Conservation (phyloP, 345 rosid genomes). For the Eutrema japonicum region DNA sequence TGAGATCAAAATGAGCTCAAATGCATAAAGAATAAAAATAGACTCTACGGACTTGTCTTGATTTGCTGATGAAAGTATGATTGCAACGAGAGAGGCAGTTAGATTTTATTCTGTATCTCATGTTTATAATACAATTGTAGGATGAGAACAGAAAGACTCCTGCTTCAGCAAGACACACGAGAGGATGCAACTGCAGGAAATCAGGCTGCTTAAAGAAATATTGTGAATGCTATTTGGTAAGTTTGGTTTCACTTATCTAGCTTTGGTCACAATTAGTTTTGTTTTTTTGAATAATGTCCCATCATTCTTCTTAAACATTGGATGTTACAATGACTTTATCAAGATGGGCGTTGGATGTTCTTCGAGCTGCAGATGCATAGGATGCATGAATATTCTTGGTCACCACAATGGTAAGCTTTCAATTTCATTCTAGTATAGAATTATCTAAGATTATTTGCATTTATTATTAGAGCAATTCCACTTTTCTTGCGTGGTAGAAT, state of each 20-base stretch:
- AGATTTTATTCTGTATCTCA: background rate
- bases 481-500: slow-evolving; percentile 3
- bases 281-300: background rate
- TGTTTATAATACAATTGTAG: slow-evolving; percentile 41
- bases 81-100: background rate
- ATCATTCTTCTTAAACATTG: slow-evolving; percentile 30
- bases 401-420: slow-evolving; percentile 54
- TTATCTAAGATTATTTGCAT: background rate
- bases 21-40: background rate
- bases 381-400: slow-evolving; percentile 61
- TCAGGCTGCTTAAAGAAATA: slow-evolving; percentile 80
- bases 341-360: slow-evolving; percentile 83
- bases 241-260: slow-evolving; percentile 25
- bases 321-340: slow-evolving; percentile 32
- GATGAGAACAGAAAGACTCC: slow-evolving; percentile 67
- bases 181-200: slow-evolving; percentile 85
- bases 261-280: background rate
- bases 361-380: slow-evolving; percentile 66
- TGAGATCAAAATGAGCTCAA: slow-evolving; percentile 4
- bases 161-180: slow-evolving; percentile 73
- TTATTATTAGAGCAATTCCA: slow-evolving; percentile 20
- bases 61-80: slow-evolving; percentile 1
- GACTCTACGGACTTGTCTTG: slow-evolving; percentile 18
- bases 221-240: slow-evolving; percentile 82
- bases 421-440: background rate